Evolutionary conservation across 345 rosid genomes (phyloP).

Genomic region (Aquilaria yunnanensis): DNA sequence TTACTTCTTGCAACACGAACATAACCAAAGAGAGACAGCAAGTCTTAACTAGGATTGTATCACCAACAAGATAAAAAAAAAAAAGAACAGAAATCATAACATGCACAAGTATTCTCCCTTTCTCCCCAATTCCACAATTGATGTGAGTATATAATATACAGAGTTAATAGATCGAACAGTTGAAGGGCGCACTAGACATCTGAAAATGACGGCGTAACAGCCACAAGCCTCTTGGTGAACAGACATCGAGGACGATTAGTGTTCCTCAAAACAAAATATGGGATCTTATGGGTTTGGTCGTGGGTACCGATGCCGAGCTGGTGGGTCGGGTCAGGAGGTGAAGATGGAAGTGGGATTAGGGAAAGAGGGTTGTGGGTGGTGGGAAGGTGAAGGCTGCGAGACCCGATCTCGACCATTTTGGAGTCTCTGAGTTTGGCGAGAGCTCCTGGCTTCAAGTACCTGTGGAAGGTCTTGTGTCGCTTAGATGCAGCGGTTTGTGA

Average conservation of each 20-base stretch:
- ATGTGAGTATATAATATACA: no score
- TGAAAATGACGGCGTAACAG: constrained; percentile 4
- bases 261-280: constrained; percentile 13
- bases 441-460: constrained; percentile 18
- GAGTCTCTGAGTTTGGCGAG: constrained; percentile 5
- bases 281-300: constrained; percentile 5
- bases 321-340: not conserved
- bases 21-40: no score
- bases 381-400: not conserved
- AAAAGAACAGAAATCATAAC: no score
- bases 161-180: no score
- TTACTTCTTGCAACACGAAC: no score
- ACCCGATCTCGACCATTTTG: constrained; percentile 1
- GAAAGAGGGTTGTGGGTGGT: not conserved
- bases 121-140: no score
- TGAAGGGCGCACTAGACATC: not conserved
- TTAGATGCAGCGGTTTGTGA: no score
- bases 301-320: not conserved
- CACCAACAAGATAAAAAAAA: no score
- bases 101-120: no score
- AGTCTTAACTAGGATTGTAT: no score
- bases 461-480: not conserved
- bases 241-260: constrained; percentile 9
- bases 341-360: no score
- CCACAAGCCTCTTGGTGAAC: constrained; percentile 9